These are phyloP conservation scores for Plasmodium vinckei DNA, from an alignment of 169 alveolate species.

Conservation along the genomic window DNA sequence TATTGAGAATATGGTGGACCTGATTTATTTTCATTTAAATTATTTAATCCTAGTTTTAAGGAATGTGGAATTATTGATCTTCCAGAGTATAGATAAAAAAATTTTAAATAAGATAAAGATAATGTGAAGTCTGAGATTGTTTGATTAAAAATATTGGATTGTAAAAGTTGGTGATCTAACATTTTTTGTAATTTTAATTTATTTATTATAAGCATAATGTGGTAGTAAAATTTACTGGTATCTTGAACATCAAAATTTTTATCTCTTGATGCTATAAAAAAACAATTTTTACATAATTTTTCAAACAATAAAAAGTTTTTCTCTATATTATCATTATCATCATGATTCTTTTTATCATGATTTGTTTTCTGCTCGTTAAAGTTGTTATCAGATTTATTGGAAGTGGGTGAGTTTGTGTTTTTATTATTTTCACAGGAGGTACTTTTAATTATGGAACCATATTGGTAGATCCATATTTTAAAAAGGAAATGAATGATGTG, in stretches of 20 bases:
- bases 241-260: conserved; percentile 40
- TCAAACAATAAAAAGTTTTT: conserved; percentile 15
- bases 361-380: no score
- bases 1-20: background rate
- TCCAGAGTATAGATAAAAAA: conserved; percentile 2
- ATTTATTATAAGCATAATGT: conserved; percentile 22
- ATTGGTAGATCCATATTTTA: conserved; percentile 49
- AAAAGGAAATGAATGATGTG: conserved; percentile 44
- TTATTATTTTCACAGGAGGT: background rate
- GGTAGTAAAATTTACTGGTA: conserved; percentile 30
- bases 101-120: conserved; percentile 41
- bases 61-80: background rate
- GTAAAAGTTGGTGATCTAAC: background rate
- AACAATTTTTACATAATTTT: conserved; percentile 6
- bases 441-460: background rate
- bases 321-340: background rate
- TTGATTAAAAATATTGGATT: conserved; percentile 34
- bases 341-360: background rate
- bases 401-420: background rate
- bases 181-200: background rate
- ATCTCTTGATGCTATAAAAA: conserved; percentile 13
- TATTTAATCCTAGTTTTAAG: background rate
- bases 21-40: background rate
- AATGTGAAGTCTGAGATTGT: conserved; percentile 7
- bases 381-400: no score